phyloP scores from a whole-genome alignment of 352 stramenopile genomes.

The Pythium dissimile region DNA sequence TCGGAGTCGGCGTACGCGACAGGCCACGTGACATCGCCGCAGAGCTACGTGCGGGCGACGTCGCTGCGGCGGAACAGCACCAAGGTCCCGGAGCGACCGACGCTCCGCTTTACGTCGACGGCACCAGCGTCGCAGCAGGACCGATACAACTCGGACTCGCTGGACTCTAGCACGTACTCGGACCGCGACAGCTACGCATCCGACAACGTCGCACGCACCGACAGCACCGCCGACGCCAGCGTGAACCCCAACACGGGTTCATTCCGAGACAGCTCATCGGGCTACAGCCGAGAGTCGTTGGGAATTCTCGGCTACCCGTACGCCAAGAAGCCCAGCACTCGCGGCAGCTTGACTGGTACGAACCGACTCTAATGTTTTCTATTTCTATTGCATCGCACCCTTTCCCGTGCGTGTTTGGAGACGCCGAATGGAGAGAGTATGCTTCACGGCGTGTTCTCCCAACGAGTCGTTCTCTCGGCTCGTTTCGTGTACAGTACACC shows the following conservation, averaged over 20 bases:
- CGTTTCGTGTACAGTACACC: too few species aligned
- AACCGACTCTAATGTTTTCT: constrained; percentile 7
- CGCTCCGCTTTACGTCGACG: constrained; percentile 17
- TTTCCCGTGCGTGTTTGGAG: background rate
- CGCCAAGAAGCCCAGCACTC: constrained; percentile 60
- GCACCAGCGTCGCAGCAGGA: background rate
- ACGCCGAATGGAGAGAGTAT: too few species aligned
- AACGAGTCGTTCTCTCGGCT: too few species aligned
- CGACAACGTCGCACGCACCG: background rate
- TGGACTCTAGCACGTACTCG: constrained; percentile 17
- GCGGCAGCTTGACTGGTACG: constrained; percentile 49
- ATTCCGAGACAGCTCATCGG: constrained; percentile 39
- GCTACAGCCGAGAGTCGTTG: constrained; percentile 74
- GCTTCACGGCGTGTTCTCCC: background rate
- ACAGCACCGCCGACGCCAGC: background rate
- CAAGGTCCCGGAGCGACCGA: constrained; percentile 8
- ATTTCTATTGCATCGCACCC: constrained; percentile 3
- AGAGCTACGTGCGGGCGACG: constrained; percentile 72
- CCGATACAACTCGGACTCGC: constrained; percentile 1
- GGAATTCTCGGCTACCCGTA: constrained; percentile 83
- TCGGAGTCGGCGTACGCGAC: constrained; percentile 31
- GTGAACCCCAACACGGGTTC: constrained; percentile 29
- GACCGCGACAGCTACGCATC: constrained; percentile 24
- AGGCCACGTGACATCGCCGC: constrained; percentile 57
- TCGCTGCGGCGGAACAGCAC: constrained; percentile 53